Evolutionary conservation across 768 basidiomycete species (phyloP), one percentile per base, ranked within the genome.

Genomic region (Glaciozyma antarctica): DNA sequence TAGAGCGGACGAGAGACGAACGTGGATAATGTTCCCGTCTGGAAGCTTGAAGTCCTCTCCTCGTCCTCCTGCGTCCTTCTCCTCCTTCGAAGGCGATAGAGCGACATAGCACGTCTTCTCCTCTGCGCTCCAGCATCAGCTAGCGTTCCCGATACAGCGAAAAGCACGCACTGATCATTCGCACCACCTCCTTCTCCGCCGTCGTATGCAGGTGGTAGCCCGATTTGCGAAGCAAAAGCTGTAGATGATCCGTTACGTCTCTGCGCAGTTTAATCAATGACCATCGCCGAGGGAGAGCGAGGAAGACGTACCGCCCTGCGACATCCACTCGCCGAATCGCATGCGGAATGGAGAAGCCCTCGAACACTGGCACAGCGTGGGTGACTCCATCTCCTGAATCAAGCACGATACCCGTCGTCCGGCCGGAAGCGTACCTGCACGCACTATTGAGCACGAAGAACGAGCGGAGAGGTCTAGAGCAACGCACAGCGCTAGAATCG

Each of bases 361-460:
- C 95, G 73, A 93, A 99, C 22, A 99, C 93, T 5, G 95, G 95
- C 4, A 99, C 95, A 19, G 95, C 90, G 68, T 99, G 95, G 28
- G 95, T 98, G 12, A 99, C 95, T 32, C 95, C 95, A 75, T 99
- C 95, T 16, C 95, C 95, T 8, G 94, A 98, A 76, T 99, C 95
- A 24, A 99, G 83, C 2, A 99, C 95, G 65, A 98, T 95, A n/a
- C 95, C 95, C 45, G 95, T 98, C 69, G 95, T 98, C 68, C 95
- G 84, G 41, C 95, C 95, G 21, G 93, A 95, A 5, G 95, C 94
- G 79, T 99, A 99, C 76, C 94, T 98, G 76, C 9, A n/a, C n/a
- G 32, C 32, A 32, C 32, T 4, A 32, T 4, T 32, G 5, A 32
- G 9, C 32, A 32, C 32, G 9, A 32, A 32, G 32, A 24, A n/a